These are phyloP conservation scores for Pistacia atlantica DNA, from an alignment of 345 rosid species.

Conservation along the genomic window DNA sequence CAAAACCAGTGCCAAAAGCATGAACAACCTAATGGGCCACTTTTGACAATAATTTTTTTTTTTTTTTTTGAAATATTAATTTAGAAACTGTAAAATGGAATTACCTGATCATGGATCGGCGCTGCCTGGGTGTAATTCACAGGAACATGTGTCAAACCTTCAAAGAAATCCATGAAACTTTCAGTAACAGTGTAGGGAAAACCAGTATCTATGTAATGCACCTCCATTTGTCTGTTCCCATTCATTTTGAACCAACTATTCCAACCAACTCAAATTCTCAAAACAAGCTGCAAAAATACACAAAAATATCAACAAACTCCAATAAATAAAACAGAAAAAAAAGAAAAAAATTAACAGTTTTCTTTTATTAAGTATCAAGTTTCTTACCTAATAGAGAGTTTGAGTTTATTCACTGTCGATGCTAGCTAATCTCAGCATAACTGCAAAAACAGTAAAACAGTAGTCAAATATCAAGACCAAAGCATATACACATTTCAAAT, in stretches of 20 bases:
- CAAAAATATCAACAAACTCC: neutral
- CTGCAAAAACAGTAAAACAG: constrained; percentile 12
- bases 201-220: constrained; percentile 53
- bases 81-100: constrained; percentile 1
- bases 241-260: constrained; percentile 38
- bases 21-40: constrained; percentile 19
- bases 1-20: constrained; percentile 19
- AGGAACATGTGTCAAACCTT: constrained; percentile 49
- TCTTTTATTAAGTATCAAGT: neutral
- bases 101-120: constrained; percentile 55
- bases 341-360: too few species aligned
- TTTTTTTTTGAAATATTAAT: neutral
- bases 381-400: neutral
- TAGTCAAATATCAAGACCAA: neutral
- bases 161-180: constrained; percentile 67
- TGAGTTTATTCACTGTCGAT: constrained; percentile 5
- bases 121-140: constrained; percentile 35
- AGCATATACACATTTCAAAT: neutral
- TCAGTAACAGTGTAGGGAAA: constrained; percentile 57
- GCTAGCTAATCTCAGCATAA: constrained; percentile 11
- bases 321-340: neutral
- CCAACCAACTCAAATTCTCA: constrained; percentile 12
- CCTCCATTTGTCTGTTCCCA: constrained; percentile 52
- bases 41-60: neutral
- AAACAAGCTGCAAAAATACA: constrained; percentile 32